Evolutionary conservation across 768 basidiomycete species (phyloP).

Genomic region (Panellus pusillus): DNA sequence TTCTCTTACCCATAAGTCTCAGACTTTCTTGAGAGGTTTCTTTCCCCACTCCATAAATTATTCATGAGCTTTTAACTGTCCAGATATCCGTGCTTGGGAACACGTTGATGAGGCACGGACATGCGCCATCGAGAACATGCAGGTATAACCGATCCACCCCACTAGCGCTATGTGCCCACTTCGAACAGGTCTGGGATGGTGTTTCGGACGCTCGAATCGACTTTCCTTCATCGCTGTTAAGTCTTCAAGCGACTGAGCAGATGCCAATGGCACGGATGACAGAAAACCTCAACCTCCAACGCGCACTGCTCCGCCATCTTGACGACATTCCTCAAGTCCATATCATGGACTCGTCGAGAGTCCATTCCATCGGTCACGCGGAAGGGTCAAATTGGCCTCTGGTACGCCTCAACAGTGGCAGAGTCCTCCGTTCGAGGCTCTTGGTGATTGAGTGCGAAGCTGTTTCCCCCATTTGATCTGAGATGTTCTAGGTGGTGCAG

Average conservation of each 20-base stretch:
- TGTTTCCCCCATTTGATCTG: neutral
- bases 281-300: constrained; percentile 93
- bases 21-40: constrained; percentile 63
- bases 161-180: constrained; percentile 1
- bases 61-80: constrained; percentile 8
- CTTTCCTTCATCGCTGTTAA: constrained; percentile 60
- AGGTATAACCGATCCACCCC: constrained; percentile 47
- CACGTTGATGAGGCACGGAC: constrained; percentile 70
- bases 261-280: constrained; percentile 76
- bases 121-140: constrained; percentile 78
- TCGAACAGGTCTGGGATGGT: constrained; percentile 85
- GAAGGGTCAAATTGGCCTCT: constrained; percentile 72
- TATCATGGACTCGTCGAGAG: constrained; percentile 72
- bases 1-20: constrained; percentile 78
- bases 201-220: constrained; percentile 75
- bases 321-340: constrained; percentile 51
- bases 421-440: constrained; percentile 66
- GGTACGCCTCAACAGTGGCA: constrained; percentile 70
- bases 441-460: constrained; percentile 47
- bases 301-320: constrained; percentile 72
- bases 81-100: constrained; percentile 85
- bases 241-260: constrained; percentile 26
- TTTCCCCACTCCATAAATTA: neutral
- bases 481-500: constrained; percentile 72
- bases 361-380: constrained; percentile 62